These are phyloP conservation scores for Solanum stenotomum DNA, from an alignment of 257 asterid genomes.

Conservation along the genomic window DNA sequence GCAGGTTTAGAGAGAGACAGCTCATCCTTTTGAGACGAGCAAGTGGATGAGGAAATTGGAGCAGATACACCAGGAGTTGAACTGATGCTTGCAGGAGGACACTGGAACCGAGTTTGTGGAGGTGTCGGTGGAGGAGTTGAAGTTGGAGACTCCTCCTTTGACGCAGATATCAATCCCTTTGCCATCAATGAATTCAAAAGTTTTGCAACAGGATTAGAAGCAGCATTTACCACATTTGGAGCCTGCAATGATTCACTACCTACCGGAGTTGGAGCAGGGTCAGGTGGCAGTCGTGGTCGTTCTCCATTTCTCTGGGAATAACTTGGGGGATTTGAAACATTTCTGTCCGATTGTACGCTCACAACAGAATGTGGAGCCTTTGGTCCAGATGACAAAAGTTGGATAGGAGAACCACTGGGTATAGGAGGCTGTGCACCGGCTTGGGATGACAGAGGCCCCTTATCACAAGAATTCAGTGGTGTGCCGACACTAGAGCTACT, in stretches of 20 bases:
- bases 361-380: not conserved
- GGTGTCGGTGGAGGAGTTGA: constrained; percentile 17
- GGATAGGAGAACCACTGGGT: constrained; percentile 18
- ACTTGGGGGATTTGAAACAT: constrained; percentile 4
- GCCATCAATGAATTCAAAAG: constrained; percentile 74
- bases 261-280: constrained; percentile 13
- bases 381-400: constrained; percentile 3
- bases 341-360: constrained; percentile 14
- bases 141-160: constrained; percentile 32
- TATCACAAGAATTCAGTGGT: constrained; percentile 22
- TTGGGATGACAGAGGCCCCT: constrained; percentile 17
- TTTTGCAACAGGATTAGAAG: constrained; percentile 62
- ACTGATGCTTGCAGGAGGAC: constrained; percentile 24
- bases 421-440: constrained; percentile 13
- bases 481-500: constrained; percentile 21
- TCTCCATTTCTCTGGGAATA: constrained; percentile 31
- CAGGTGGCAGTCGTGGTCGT: constrained; percentile 16
- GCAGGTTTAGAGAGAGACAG: constrained; percentile 19
- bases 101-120: constrained; percentile 24
- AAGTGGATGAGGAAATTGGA: constrained; percentile 23
- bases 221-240: constrained; percentile 26
- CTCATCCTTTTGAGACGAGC: constrained; percentile 13
- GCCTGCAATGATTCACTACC: constrained; percentile 24
- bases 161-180: constrained; percentile 67
- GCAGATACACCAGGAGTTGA: constrained; percentile 26